phyloP scores from a whole-genome alignment of 257 asterid species.

The Solanum medicagineum region DNA sequence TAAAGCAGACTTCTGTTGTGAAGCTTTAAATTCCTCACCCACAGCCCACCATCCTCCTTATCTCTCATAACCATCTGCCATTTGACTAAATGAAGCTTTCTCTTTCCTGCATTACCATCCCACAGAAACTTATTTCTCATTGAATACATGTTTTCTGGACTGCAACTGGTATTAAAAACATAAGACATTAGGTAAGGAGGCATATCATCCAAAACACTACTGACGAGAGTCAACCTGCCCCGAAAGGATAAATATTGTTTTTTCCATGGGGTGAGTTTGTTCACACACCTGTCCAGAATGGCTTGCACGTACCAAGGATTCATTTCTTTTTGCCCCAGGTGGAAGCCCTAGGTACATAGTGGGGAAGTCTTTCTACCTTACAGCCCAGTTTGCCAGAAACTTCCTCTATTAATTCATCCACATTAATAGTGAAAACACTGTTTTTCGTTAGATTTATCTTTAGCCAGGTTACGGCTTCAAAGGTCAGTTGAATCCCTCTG shows the following conservation, averaged over 20 bases:
- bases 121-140: background rate
- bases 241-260: background rate
- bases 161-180: background rate
- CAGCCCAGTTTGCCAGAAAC: background rate
- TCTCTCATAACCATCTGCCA: background rate
- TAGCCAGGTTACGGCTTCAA: background rate
- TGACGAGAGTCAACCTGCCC: background rate
- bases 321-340: background rate
- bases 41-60: background rate
- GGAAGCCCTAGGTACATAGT: background rate
- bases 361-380: background rate
- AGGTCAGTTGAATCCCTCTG: background rate
- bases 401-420: background rate
- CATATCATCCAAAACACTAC: background rate
- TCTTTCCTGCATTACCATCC: background rate
- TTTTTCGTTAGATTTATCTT: background rate
- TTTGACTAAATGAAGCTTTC: background rate
- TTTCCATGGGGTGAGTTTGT: background rate
- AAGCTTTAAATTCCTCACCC: background rate
- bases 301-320: background rate
- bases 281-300: background rate
- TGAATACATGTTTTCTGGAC: background rate
- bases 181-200: background rate
- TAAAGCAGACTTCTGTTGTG: background rate
- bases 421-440: background rate